phyloP scores from a whole-genome alignment of 1,139 yeast species.

The Hanseniaspora gamundiae region DNA sequence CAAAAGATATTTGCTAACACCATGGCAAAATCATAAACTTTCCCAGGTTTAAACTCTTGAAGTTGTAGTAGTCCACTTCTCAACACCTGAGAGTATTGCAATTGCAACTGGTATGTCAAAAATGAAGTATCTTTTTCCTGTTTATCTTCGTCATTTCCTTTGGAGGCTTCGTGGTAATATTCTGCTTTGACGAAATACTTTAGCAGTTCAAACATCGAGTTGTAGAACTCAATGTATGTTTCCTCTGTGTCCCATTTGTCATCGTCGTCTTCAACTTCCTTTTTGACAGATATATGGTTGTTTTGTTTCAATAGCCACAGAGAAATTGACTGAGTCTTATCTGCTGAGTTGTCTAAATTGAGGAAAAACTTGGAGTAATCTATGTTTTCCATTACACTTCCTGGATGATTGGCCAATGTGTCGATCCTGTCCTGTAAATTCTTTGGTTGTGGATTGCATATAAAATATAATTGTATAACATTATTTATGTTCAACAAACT shows the following conservation, averaged over 20 bases:
- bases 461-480: no score
- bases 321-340: neutral
- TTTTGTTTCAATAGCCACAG: neutral
- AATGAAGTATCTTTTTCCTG: neutral
- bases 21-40: constrained; percentile 19
- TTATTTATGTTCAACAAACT: no score
- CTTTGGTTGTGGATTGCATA: no score
- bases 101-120: constrained; percentile 1
- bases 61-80: constrained; percentile 12
- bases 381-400: neutral
- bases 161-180: constrained; percentile 1
- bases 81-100: constrained; percentile 15
- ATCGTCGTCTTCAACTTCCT: constrained; percentile 1
- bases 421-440: neutral
- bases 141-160: neutral
- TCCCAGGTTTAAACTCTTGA: constrained; percentile 13
- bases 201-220: constrained; percentile 6
- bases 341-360: neutral
- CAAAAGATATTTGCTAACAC: constrained; percentile 15
- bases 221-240: constrained; percentile 4
- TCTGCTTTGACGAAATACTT: constrained; percentile 6
- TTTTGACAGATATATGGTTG: neutral
- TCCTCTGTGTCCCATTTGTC: constrained; percentile 7
- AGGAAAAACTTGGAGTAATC: neutral
- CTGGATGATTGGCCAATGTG: neutral